Evolutionary conservation across 2,329 filamentous ascomycete genomes (phyloP).

Genomic region (Trichoderma endophyticum): DNA sequence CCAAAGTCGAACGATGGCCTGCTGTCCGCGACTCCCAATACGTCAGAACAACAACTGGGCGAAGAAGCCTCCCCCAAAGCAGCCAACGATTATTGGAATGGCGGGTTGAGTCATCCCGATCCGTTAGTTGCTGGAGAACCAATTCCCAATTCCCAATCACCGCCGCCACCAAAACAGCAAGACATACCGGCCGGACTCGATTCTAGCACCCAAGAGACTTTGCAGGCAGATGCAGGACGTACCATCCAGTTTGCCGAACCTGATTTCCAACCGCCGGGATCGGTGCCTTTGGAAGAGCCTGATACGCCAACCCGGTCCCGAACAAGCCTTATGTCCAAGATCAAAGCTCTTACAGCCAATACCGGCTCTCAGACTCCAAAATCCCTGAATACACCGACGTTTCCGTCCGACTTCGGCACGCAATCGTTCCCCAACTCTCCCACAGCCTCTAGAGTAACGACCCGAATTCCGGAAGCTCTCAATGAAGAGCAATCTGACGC

Average conservation of each 20-base stretch:
- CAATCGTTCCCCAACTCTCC: constrained; percentile 49
- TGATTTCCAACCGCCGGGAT: constrained; percentile 52
- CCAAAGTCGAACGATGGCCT: constrained; percentile 16
- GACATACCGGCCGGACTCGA: background rate
- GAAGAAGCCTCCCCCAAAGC: background rate
- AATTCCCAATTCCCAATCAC: background rate
- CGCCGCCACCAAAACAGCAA: background rate
- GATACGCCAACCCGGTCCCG: constrained; percentile 58
- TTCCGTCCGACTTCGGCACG: constrained; percentile 34
- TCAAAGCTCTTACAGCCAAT: constrained; percentile 67
- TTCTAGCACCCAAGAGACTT: background rate
- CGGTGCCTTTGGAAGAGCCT: constrained; percentile 63
- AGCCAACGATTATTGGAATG: constrained; percentile 23
- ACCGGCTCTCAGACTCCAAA: constrained; percentile 47
- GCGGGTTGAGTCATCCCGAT: constrained; percentile 18
- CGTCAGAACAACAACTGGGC: background rate
- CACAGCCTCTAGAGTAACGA: constrained; percentile 40
- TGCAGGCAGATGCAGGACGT: constrained; percentile 33
- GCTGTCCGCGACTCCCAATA: constrained; percentile 11
- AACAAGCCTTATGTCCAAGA: constrained; percentile 70
- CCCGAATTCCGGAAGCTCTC: constrained; percentile 52
- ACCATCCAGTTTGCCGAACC: constrained; percentile 74
- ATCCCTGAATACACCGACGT: constrained; percentile 32
- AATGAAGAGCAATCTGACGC: constrained; percentile 47
- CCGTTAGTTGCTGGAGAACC: background rate